Evolutionary conservation across 2,329 filamentous ascomycete species (phyloP).

Genomic region (Acrocalymma vagum): DNA sequence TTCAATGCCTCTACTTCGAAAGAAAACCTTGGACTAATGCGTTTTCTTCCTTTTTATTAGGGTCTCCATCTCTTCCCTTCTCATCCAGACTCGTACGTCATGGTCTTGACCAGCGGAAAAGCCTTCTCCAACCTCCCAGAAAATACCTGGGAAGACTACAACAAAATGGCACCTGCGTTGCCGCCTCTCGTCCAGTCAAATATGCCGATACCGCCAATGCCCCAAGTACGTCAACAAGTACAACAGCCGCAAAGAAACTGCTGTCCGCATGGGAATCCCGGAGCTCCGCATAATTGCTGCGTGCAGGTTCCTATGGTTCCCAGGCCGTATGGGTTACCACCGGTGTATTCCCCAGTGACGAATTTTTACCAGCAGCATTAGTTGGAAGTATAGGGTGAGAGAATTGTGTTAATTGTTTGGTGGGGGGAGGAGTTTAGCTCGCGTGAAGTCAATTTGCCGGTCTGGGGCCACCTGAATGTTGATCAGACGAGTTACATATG

Average conservation of each 20-base stretch:
- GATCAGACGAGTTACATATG: too few species aligned
- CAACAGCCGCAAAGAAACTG: conserved; percentile 6
- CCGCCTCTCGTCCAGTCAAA: conserved; percentile 27
- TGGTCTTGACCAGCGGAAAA: conserved; percentile 36
- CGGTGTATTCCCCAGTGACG: conserved; percentile 1
- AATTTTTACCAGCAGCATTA: conserved; percentile 1
- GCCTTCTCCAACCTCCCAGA: conserved; percentile 42
- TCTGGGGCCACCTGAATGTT: too few species aligned
- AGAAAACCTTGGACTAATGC: too few species aligned
- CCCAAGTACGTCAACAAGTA: conserved; percentile 11
- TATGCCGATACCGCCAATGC: conserved; percentile 34
- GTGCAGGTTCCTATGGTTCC: conserved; percentile 3
- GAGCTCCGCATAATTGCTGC: conserved; percentile 14
- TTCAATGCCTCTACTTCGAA: background rate
- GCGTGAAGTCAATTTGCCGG: too few species aligned
- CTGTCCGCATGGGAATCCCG: conserved; percentile 3
- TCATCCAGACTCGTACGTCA: conserved; percentile 33
- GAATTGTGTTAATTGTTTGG: too few species aligned
- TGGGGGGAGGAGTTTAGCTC: too few species aligned
- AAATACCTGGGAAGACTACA: conserved; percentile 41
- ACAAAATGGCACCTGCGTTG: conserved; percentile 36
- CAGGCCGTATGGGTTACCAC: conserved; percentile 5
- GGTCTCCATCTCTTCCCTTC: conserved; percentile 39
- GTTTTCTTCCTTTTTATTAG: too few species aligned
- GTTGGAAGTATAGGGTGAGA: too few species aligned